phyloP scores from a whole-genome alignment of 1,284 basidiomycete species.

The Fomitopsis palustris region DNA sequence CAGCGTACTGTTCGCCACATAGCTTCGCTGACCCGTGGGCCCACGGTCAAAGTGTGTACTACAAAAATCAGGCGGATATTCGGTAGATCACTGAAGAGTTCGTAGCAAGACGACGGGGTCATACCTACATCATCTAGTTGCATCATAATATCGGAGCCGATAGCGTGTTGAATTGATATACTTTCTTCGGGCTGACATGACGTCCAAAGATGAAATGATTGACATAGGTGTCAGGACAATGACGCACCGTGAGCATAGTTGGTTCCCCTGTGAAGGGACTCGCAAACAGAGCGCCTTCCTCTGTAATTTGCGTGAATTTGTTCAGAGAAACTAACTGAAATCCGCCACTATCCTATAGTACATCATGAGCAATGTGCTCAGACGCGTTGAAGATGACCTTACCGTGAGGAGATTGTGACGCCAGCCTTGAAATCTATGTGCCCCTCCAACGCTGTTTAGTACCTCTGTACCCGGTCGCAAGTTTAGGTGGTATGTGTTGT shows the following conservation, averaged over 20 bases:
- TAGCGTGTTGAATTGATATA: conserved; percentile 81
- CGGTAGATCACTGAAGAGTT: not conserved
- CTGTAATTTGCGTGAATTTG: conserved; percentile 81
- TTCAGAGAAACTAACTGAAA: conserved; percentile 84
- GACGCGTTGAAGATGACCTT: conserved; percentile 1
- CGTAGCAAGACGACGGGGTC: conserved; percentile 19
- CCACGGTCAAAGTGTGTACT: conserved; percentile 74
- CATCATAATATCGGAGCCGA: conserved; percentile 90
- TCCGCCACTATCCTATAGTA: conserved; percentile 72
- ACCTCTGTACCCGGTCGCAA: conserved; percentile 74
- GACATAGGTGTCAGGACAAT: not conserved
- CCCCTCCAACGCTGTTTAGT: conserved; percentile 70
- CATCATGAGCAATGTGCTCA: conserved; percentile 2
- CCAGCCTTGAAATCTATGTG: conserved; percentile 86
- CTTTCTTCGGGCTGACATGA: conserved; percentile 73
- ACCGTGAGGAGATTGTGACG: conserved; percentile 76
- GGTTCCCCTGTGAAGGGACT: conserved; percentile 81
- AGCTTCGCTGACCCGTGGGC: conserved; percentile 77
- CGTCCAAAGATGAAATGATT: not conserved
- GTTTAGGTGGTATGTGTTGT: conserved; percentile 85
- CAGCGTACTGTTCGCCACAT: conserved; percentile 80
- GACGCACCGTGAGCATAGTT: conserved; percentile 77
- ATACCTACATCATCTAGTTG: conserved; percentile 85
- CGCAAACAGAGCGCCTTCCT: conserved; percentile 79
- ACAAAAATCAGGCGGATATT: not conserved